These are phyloP conservation scores for Shiraia bambusicola DNA, from an alignment of 2,329 filamentous ascomycete species.

Conservation along the genomic window DNA sequence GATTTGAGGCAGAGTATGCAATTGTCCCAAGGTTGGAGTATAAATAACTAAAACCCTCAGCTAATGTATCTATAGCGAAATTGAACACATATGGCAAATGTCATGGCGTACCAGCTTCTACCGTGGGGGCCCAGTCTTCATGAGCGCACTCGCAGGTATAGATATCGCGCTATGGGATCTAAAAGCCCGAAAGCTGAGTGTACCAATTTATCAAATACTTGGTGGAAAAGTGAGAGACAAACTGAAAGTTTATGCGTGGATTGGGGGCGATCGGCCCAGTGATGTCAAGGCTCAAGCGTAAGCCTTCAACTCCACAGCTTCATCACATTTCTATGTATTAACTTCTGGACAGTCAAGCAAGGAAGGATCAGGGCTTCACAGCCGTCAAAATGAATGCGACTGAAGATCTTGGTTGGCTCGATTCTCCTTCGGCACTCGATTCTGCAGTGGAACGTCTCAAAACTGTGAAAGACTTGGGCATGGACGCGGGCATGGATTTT, in stretches of 20 bases:
- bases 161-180: slow-evolving; percentile 82
- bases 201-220: slow-evolving; percentile 72
- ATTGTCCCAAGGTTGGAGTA: not conserved
- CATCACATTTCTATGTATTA: not conserved
- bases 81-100: slow-evolving; percentile 79
- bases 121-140: slow-evolving; percentile 75
- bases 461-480: slow-evolving; percentile 66
- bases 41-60: not conserved
- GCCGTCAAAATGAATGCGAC: slow-evolving; percentile 80
- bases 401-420: slow-evolving; percentile 73
- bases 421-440: slow-evolving; percentile 66
- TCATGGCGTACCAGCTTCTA: slow-evolving; percentile 72
- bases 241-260: slow-evolving; percentile 75
- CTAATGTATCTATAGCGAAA: slow-evolving; percentile 56
- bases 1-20: slow-evolving; percentile 68
- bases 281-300: slow-evolving; percentile 67
- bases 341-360: slow-evolving; percentile 49
- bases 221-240: slow-evolving; percentile 73
- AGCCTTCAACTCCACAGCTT: slow-evolving; percentile 21
- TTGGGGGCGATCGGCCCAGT: slow-evolving; percentile 69
- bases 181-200: slow-evolving; percentile 64
- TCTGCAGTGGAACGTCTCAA: slow-evolving; percentile 67
- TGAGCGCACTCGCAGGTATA: slow-evolving; percentile 75
- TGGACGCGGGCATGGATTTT: slow-evolving; percentile 76
- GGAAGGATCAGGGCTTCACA: slow-evolving; percentile 63